These are phyloP conservation scores for Cytidiella melzeri DNA, from an alignment of 768 basidiomycete species.

Conservation along the genomic window DNA sequence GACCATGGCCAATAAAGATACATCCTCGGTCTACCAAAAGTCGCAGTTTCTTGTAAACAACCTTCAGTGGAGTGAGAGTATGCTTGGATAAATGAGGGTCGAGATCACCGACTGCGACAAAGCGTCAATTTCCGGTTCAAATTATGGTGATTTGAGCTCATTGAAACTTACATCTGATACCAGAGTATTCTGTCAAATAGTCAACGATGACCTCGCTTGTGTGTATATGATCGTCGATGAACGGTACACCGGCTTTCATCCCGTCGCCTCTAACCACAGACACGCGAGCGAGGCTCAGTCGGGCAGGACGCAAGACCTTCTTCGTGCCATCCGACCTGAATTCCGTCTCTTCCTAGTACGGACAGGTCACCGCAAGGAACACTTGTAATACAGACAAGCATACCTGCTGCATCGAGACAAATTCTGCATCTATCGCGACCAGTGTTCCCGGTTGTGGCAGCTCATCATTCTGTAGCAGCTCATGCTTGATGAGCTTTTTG, in stretches of 20 bases:
- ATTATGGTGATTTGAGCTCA: background rate
- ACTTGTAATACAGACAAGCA: no score
- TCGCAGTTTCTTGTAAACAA: conserved; percentile 98
- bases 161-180: conserved; percentile 73
- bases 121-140: conserved; percentile 7
- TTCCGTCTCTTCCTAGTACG: conserved; percentile 82
- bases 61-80: conserved; percentile 90
- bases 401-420: conserved; percentile 94
- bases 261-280: conserved; percentile 90
- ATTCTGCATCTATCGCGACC: conserved; percentile 96
- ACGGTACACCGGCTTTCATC: conserved; percentile 73
- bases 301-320: conserved; percentile 85
- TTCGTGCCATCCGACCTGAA: conserved; percentile 92
- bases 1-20: conserved; percentile 94
- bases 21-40: conserved; percentile 91
- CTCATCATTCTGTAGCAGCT: conserved; percentile 64
- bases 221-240: conserved; percentile 98
- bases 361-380: background rate
- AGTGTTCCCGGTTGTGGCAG: conserved; percentile 81
- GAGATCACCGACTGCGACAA: conserved; percentile 77
- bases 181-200: conserved; percentile 95
- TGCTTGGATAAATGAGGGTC: conserved; percentile 78
- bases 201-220: conserved; percentile 94
- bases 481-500: conserved; percentile 66
- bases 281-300: conserved; percentile 89